Evolutionary conservation across 257 asterid species (phyloP).

Genomic region (Thymus mandschuricus): DNA sequence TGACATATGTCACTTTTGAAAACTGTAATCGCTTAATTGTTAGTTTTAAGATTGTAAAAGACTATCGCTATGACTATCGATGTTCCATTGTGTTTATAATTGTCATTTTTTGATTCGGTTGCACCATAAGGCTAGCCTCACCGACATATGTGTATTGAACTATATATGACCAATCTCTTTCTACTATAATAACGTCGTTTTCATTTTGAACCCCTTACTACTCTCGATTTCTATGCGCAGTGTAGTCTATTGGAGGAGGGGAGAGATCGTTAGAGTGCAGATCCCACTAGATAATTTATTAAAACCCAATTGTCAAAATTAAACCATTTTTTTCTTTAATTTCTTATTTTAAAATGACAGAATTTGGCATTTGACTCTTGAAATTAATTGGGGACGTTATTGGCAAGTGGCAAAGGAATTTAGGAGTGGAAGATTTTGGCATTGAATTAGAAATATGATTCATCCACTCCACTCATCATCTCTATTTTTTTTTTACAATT

Average conservation of each 20-base stretch:
- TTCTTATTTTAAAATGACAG: background rate
- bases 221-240: background rate
- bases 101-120: too few species aligned
- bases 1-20: too few species aligned
- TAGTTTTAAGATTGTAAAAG: too few species aligned
- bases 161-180: too few species aligned
- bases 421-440: constrained; percentile 27
- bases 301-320: background rate
- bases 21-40: too few species aligned
- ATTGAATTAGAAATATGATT: background rate
- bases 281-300: constrained; percentile 2
- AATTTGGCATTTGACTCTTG: constrained; percentile 19
- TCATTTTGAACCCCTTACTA: too few species aligned
- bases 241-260: constrained; percentile 27
- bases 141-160: too few species aligned
- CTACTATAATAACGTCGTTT: too few species aligned
- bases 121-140: too few species aligned
- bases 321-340: background rate
- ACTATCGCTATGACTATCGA: too few species aligned
- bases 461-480: background rate
- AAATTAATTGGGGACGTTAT: background rate
- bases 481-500: background rate
- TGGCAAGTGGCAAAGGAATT: constrained; percentile 30
- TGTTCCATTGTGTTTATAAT: too few species aligned
- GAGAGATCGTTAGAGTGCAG: background rate